phyloP scores from a whole-genome alignment of 2,329 filamentous ascomycete genomes.

The Aspergillus pseudotamarii region DNA sequence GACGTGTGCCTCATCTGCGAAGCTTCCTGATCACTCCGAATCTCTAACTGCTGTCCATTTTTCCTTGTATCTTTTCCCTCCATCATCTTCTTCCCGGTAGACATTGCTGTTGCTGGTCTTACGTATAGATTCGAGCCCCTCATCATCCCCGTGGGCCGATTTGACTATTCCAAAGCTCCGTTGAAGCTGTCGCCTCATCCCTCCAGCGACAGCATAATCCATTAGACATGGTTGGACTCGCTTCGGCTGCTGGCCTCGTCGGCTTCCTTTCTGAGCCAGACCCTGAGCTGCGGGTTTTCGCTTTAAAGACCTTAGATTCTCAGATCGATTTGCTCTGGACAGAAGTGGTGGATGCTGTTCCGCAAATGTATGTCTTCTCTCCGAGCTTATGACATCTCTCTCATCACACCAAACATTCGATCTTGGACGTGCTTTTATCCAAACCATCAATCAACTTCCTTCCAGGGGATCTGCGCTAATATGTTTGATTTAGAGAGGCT shows the following conservation, averaged over 20 bases:
- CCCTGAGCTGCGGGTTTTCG: conserved; percentile 90
- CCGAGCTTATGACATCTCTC: conserved; percentile 1
- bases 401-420: background rate
- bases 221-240: conserved; percentile 80
- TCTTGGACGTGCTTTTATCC: background rate
- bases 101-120: conserved; percentile 25
- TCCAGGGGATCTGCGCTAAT: background rate
- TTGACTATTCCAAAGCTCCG: conserved; percentile 29
- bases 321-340: conserved; percentile 98
- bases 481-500: conserved; percentile 69
- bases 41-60: conserved; percentile 28
- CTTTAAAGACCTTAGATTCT: conserved; percentile 90
- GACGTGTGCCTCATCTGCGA: conserved; percentile 35
- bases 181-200: conserved; percentile 37
- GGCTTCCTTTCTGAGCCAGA: conserved; percentile 96
- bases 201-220: conserved; percentile 28
- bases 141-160: conserved; percentile 21
- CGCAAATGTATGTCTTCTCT: conserved; percentile 74
- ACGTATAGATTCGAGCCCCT: conserved; percentile 17
- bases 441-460: conserved; percentile 18
- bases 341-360: conserved; percentile 88
- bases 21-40: conserved; percentile 20
- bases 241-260: conserved; percentile 90
- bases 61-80: conserved; percentile 22
- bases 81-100: conserved; percentile 19